These are phyloP conservation scores for Phytophthora sojae DNA, from an alignment of 352 stramenopile species.

Conservation along the genomic window DNA sequence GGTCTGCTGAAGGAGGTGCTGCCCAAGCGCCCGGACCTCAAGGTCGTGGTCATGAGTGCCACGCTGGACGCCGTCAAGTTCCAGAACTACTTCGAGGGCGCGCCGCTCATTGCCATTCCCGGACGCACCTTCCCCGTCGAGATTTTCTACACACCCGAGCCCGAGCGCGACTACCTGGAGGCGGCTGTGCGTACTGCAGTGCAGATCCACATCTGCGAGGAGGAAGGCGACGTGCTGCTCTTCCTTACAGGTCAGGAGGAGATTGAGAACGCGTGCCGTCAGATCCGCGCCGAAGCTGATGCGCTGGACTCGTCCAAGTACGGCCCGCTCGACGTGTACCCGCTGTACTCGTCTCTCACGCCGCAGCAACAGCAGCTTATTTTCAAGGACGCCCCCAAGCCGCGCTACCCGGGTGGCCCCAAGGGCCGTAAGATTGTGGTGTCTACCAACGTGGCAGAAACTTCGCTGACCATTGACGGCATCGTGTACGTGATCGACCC, in stretches of 20 bases:
- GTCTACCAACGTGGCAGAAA: conserved; percentile 99
- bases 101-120: conserved; percentile 94
- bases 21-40: conserved; percentile 94
- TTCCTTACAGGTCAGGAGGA: conserved; percentile 99
- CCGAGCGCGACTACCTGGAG: conserved; percentile 99
- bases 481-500: conserved; percentile 99
- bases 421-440: conserved; percentile 98
- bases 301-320: conserved; percentile 94
- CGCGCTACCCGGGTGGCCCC: conserved; percentile 79
- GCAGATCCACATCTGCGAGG: conserved; percentile 98
- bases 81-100: conserved; percentile 94
- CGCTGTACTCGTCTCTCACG: conserved; percentile 99
- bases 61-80: conserved; percentile 98
- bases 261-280: conserved; percentile 97
- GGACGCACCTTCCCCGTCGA: conserved; percentile 98
- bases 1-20: conserved; percentile 98
- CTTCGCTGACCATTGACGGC: conserved; percentile 99
- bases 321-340: conserved; percentile 92
- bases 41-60: conserved; percentile 99
- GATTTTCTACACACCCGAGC: conserved; percentile 98
- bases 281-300: conserved; percentile 89
- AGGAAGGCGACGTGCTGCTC: conserved; percentile 97
- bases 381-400: conserved; percentile 97
- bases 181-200: conserved; percentile 84
- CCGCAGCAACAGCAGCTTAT: conserved; percentile 99